Base-by-base conservation (phyloP, 441 rosid genomes). In the Gossypium aridum region DNA sequence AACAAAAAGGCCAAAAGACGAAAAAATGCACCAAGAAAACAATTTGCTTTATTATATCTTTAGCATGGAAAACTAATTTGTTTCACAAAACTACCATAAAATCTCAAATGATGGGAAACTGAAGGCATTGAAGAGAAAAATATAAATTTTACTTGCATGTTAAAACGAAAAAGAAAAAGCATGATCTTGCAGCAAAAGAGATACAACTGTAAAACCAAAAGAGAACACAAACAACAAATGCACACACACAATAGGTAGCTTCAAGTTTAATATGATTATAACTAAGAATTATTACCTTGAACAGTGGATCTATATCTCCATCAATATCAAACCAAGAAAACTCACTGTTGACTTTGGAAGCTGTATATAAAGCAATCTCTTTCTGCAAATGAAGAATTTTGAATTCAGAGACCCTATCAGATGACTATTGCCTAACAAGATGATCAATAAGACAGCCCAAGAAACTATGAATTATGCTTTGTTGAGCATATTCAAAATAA, bases 321-420 rank as follows among this genome's bases (percentile, higher is more conserved):
- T 96, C 99, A 74, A 96, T 87, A 80, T 96, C 95, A 85, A 93
- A 96, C 96, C 93, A 93, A 78, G 86, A 78, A 75, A 93, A 96
- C 60, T 93, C 99, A 84, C 85, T 87, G 80, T 81, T 88, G 80
- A 84, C 76, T 80, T 90, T 96, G 62, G 92, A 90, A 85, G 99
- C 99, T 0, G 97, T 96, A 73, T 96, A 96, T 75, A 96, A 84
- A 78, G 97, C 99, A 82, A 96, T 82, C 87, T 93, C 99, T 83
- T 96, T 96, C 99, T 96, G 97, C 92, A 81, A 71, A 77, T 74
- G 76, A 70, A 78, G 75, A 68, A 17, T 37, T 17, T 20, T 39
- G 34, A 68, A 53, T 60, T 84, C 8, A 67, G 72, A 57, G 54
- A 61, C 47, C 39, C 22, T 60, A 22, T 31, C 59, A 70, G 2